Conservation (phyloP, 2,329 filamentous ascomycete genomes). For the Alternaria brassicicola region DNA sequence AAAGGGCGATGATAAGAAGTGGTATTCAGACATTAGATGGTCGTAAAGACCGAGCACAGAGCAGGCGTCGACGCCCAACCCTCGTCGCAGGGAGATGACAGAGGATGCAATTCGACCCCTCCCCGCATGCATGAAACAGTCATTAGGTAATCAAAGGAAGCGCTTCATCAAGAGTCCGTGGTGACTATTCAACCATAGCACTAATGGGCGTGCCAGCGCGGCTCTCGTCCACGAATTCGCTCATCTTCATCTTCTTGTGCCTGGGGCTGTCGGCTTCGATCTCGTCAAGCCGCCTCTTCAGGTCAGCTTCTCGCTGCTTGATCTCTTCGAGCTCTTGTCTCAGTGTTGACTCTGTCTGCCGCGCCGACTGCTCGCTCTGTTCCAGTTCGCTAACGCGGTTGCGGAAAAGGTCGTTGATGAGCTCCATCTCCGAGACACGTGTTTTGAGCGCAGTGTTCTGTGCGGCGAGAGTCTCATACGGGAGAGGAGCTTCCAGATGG, state of each 20-base stretch:
- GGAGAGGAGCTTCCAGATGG: conserved; percentile 72
- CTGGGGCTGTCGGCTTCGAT: conserved; percentile 54
- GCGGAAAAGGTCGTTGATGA: conserved; percentile 79
- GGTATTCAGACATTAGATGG: conserved; percentile 47
- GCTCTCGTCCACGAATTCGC: conserved; percentile 59
- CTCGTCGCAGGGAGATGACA: conserved; percentile 2
- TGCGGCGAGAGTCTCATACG: conserved; percentile 78
- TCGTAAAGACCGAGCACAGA: conserved; percentile 33
- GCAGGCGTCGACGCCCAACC: conserved; percentile 34
- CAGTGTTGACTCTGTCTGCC: conserved; percentile 63
- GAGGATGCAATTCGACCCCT: conserved; percentile 12
- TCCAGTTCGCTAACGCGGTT: conserved; percentile 76
- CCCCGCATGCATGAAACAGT: conserved; percentile 16
- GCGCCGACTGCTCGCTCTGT: conserved; percentile 71
- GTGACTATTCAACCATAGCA: conserved; percentile 36
- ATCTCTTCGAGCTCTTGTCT: conserved; percentile 72
- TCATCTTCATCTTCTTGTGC: conserved; percentile 63
- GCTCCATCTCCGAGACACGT: conserved; percentile 89
- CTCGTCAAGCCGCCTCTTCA: conserved; percentile 83
- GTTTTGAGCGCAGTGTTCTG: conserved; percentile 91
- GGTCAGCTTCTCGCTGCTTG: conserved; percentile 76
- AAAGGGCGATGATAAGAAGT: conserved; percentile 18
- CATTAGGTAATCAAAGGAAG: conserved; percentile 19
- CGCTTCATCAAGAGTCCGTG: background rate
- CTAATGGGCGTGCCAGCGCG: conserved; percentile 44